Base-by-base conservation (phyloP, 768 basidiomycete species). In the Podaxis mareebaensis region DNA sequence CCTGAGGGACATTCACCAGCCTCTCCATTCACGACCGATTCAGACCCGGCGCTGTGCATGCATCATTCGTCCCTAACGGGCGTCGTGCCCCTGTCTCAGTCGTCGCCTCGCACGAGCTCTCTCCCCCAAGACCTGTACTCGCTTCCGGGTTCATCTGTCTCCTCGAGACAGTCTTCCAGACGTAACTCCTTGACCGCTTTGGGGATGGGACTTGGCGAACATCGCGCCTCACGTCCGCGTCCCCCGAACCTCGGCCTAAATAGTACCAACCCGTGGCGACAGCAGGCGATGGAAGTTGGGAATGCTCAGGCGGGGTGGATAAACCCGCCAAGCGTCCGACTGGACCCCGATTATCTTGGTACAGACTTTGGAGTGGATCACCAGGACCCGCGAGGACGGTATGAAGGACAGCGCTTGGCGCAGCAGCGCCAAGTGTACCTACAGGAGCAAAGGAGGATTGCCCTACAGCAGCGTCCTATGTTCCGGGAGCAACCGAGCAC, bases 201-300 rank as follows among this genome's bases (percentile, higher is more conserved):
- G 24, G 40, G 40, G 20, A n/a, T 54, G 24, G 61, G 61, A 8
- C 40, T 73, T 26, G 70, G 69, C n/a, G 70, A 69, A 39, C 67
- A 69, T 51, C 65, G 72, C 15, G 51, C 66, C 12, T 69, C 68
- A 10, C 67, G 75, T 26, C 71, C 74, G 17, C 73, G 73, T 0
- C 74, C 73, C 0, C 71, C 75, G 1, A 71, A 72, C 38, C 66
- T 76, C n/a, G 70, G 74, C 3, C 65, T 77, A 20, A 70, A 75
- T 10, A 63, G 65, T 2, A 56, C 71, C 6, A 78, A 79, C 68
- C 80, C 79, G 30, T 62, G 61, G 53, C 40, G 44, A 10, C 53
- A 54, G 30, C 53, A 55, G 15, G 17, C 26, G 33, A 38, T 62
- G 54, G 46, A 26, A 39, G 54, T 15, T 2, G n/a, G 44, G 44